Percentiles rank a stretch among this genome's conserved stretches.
These are phyloP conservation scores for Anacardium occidentale DNA, from an alignment of 345 rosid species.

Conservation along the genomic window DNA sequence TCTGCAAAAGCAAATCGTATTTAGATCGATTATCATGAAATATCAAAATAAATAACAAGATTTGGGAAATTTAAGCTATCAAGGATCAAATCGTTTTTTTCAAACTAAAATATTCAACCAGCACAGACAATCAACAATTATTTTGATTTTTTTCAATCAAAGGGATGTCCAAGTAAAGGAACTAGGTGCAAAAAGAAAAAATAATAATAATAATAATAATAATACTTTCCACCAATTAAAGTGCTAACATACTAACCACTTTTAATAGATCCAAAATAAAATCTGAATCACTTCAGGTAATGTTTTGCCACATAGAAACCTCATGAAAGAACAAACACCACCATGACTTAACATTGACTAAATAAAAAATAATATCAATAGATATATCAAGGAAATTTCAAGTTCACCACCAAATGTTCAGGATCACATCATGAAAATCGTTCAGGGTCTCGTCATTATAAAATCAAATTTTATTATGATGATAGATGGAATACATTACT, in stretches of 20 bases:
- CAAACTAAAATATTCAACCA: conserved; percentile 20
- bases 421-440: background rate
- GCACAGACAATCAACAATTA: conserved; percentile 2
- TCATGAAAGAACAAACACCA: background rate
- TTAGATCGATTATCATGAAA: conserved; percentile 6
- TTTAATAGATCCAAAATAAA: background rate
- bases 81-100: conserved; percentile 25
- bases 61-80: conserved; percentile 21
- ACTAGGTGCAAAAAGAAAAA: background rate
- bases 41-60: conserved; percentile 17
- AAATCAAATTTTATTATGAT: background rate
- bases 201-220: background rate
- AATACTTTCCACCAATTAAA: background rate
- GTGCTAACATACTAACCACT: background rate
- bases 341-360: background rate
- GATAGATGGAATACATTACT: background rate
- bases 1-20: conserved; percentile 47
- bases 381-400: background rate
- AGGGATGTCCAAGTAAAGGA: background rate
- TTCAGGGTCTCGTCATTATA: background rate
- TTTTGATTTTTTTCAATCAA: background rate
- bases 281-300: background rate
- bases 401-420: background rate
- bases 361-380: background rate
- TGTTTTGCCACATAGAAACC: background rate